These are phyloP conservation scores for Sarcodon sp. DNA, from an alignment of 768 basidiomycete genomes.

Conservation along the genomic window DNA sequence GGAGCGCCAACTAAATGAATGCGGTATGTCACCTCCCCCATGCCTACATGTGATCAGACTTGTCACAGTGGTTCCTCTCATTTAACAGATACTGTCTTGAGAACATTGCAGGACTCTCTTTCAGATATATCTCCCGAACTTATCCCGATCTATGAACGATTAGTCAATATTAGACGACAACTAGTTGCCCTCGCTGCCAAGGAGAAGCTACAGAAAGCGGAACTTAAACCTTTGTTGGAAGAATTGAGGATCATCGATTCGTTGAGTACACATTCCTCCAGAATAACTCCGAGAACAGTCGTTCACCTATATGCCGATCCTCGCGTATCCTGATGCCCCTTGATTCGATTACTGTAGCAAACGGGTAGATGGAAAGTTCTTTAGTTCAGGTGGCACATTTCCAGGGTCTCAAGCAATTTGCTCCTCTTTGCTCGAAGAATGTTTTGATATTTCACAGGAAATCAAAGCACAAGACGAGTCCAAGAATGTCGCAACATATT, in stretches of 20 bases:
- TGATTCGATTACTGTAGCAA: conserved; percentile 32
- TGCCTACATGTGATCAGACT: not conserved
- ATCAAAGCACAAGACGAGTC: conserved; percentile 90
- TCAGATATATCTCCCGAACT: conserved; percentile 85
- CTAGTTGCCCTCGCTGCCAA: conserved; percentile 83
- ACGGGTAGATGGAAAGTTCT: conserved; percentile 92
- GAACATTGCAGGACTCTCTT: conserved; percentile 70
- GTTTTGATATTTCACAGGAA: conserved; percentile 91
- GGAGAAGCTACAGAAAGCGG: conserved; percentile 34
- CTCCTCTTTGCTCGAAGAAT: conserved; percentile 87
- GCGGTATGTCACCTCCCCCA: conserved; percentile 43
- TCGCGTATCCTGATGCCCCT: conserved; percentile 10
- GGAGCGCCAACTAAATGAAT: conserved; percentile 83
- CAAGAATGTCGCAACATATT: conserved; percentile 70
- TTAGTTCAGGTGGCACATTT: conserved; percentile 81
- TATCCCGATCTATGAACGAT: conserved; percentile 77
- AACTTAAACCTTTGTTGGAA: conserved; percentile 82
- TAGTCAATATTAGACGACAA: conserved; percentile 81
- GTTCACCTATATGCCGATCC: not conserved
- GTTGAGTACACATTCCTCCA: conserved; percentile 45
- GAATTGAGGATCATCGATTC: conserved; percentile 94
- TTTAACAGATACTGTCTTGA: conserved; percentile 59
- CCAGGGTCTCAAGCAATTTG: conserved; percentile 88
- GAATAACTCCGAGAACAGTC: not conserved
- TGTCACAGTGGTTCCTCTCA: not conserved